Evolutionary conservation across 2,329 filamentous ascomycete species (phyloP).

Genomic region (Amauroascus verrucosus): DNA sequence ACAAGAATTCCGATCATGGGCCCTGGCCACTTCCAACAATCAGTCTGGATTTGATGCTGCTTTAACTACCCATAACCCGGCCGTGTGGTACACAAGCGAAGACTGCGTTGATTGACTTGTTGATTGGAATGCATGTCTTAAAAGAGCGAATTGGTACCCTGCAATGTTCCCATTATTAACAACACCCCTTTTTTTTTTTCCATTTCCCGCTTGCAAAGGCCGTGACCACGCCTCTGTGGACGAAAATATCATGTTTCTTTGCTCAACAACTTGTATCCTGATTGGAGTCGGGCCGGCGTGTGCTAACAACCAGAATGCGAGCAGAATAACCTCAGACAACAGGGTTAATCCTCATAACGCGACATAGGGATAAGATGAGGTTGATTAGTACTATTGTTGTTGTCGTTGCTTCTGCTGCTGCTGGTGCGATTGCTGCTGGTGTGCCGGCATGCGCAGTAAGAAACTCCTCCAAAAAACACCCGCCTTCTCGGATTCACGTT

Average conservation of each 20-base stretch:
- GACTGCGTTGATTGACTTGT: background rate
- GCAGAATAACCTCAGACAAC: background rate
- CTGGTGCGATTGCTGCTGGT: background rate
- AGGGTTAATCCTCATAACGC: background rate
- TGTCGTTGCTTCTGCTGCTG: background rate
- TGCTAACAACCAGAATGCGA: background rate
- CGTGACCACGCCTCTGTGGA: background rate
- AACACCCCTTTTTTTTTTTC: background rate
- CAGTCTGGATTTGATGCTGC: background rate
- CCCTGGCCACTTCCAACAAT: background rate
- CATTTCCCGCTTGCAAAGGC: background rate
- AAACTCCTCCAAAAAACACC: background rate
- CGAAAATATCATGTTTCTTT: background rate
- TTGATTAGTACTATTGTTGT: background rate
- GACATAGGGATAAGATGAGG: background rate
- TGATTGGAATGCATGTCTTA: background rate
- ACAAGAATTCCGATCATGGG: background rate
- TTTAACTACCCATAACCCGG: background rate
- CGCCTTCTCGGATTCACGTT: background rate
- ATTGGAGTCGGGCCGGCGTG: background rate
- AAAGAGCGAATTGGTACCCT: background rate
- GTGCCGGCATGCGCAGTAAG: slow-evolving; percentile 1
- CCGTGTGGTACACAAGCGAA: background rate
- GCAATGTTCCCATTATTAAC: background rate
- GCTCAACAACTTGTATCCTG: background rate